Percentiles rank a stretch among this genome's conserved stretches.
phyloP scores from a whole-genome alignment of 169 alveolate species.

The Babesia bovis region DNA sequence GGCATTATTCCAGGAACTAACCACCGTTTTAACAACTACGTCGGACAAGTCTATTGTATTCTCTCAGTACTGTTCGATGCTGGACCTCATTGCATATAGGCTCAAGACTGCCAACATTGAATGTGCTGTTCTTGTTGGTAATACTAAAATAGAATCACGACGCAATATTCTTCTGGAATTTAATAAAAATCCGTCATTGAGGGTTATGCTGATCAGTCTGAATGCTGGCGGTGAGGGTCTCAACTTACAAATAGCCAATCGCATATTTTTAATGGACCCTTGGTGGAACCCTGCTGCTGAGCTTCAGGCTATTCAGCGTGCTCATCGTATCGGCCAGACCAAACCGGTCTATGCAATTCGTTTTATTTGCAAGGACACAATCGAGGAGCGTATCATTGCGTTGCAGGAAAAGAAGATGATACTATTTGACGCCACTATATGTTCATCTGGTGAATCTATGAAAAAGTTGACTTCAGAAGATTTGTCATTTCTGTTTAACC shows the following conservation, averaged over 20 bases:
- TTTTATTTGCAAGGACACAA: conserved; percentile 91
- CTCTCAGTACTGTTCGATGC: conserved; percentile 86
- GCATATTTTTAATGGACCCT: conserved; percentile 94
- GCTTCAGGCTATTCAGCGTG: conserved; percentile 96
- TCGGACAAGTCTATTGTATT: conserved; percentile 83
- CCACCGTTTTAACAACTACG: conserved; percentile 56
- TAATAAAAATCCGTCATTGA: conserved; percentile 77
- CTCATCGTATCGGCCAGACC: conserved; percentile 95
- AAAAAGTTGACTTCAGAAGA: conserved; percentile 84
- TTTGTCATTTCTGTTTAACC: conserved; percentile 82
- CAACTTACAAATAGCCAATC: conserved; percentile 94
- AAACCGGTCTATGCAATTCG: conserved; percentile 91
- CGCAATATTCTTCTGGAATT: conserved; percentile 82
- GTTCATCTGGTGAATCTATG: conserved; percentile 75
- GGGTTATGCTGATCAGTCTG: conserved; percentile 86
- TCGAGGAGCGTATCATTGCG: conserved; percentile 94
- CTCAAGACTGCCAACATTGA: conserved; percentile 64
- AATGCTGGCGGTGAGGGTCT: conserved; percentile 99
- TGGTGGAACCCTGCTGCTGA: conserved; percentile 99
- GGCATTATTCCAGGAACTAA: conserved; percentile 79
- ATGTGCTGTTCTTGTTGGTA: conserved; percentile 81
- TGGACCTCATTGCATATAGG: conserved; percentile 80
- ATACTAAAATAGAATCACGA: conserved; percentile 77
- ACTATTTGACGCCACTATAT: conserved; percentile 82
- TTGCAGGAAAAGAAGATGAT: conserved; percentile 89